phyloP scores from a whole-genome alignment of 1,284 basidiomycete genomes.

The Sporisorium reilianum region DNA sequence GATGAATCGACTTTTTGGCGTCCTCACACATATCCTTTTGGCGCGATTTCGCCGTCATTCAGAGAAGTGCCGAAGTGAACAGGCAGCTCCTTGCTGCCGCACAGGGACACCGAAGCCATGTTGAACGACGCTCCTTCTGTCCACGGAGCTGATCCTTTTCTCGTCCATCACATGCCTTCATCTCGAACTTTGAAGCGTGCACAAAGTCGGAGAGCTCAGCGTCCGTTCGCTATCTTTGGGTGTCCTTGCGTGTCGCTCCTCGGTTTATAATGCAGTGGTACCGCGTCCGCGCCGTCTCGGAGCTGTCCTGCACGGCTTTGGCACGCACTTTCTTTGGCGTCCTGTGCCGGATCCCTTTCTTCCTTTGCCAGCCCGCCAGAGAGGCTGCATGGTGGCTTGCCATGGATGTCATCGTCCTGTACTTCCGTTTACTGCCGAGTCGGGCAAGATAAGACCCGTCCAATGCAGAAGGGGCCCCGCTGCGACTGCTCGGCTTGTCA shows the following conservation, averaged over 20 bases:
- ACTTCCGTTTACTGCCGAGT: not conserved
- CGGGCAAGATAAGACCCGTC: not conserved
- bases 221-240: not conserved
- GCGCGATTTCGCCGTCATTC: too few species aligned
- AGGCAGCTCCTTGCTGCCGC: not conserved
- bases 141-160: conserved; percentile 4
- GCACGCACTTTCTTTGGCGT: not conserved
- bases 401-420: conserved; percentile 1
- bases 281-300: not conserved
- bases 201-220: not conserved
- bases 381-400: not conserved
- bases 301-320: not conserved
- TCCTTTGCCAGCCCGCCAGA: not conserved
- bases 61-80: too few species aligned
- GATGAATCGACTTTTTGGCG: conserved; percentile 1
- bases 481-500: not conserved
- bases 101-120: not conserved
- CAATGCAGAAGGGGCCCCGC: not conserved
- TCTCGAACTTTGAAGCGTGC: not conserved
- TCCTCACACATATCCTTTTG: too few species aligned
- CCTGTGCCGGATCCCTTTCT: not conserved
- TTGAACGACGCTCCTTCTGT: not conserved
- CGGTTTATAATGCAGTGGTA: not conserved
- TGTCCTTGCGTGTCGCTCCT: not conserved
- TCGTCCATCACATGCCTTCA: not conserved